A percentile compares a stretch with the other conserved stretches of the same genome.
phyloP scores from a whole-genome alignment of 23 red algal genomes.

The Chondrus crispus region DNA sequence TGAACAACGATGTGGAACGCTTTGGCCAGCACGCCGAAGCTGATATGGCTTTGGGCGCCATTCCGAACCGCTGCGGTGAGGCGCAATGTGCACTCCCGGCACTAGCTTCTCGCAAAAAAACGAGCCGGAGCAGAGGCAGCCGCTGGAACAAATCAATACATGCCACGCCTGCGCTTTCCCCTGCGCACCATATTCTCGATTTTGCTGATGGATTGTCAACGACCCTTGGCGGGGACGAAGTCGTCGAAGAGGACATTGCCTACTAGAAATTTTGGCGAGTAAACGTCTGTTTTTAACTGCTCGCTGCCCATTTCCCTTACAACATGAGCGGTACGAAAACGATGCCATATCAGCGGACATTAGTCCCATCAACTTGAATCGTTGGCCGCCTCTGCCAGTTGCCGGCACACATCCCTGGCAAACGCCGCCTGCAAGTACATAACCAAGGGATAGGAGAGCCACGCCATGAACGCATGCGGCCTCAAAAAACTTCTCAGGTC shows the following conservation, averaged over 20 bases:
- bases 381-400: not conserved
- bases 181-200: no score
- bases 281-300: no score
- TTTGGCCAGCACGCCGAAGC: not conserved
- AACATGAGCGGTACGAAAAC: no score
- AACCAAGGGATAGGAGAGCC: not conserved
- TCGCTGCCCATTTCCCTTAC: no score
- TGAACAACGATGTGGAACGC: not conserved
- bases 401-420: not conserved
- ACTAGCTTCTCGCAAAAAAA: not conserved
- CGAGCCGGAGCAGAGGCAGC: not conserved
- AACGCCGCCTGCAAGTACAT: constrained; percentile 17
- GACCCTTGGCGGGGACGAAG: not conserved
- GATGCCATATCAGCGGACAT: no score
- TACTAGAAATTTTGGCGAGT: not conserved
- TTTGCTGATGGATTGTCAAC: not conserved
- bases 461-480: not conserved
- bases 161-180: no score
- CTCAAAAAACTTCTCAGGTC: constrained; percentile 33
- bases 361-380: no score
- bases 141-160: not conserved
- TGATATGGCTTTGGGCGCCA: no score
- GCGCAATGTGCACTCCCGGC: no score
- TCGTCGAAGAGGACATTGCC: not conserved
- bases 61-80: no score